phyloP scores from a whole-genome alignment of 106 monocot genomes.

The Chionographis japonica region DNA sequence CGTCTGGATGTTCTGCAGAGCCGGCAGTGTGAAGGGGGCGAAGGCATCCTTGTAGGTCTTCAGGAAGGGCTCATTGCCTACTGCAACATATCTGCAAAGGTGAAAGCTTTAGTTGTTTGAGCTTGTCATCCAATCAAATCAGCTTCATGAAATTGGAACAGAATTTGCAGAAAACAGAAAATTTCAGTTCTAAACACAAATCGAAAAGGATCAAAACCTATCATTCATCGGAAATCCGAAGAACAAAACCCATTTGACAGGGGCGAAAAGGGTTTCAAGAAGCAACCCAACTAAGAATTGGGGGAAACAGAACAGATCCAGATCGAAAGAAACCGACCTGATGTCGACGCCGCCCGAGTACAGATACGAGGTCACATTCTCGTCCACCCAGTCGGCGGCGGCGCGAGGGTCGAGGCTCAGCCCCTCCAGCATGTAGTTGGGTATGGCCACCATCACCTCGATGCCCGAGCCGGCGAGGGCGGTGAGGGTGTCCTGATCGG shows the following conservation, averaged over 20 bases:
- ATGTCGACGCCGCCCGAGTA: conserved; percentile 34
- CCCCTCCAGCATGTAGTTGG: conserved; percentile 37
- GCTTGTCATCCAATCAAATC: neutral
- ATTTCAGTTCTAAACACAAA: neutral
- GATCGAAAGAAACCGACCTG: conserved; percentile 1
- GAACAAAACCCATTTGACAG: neutral
- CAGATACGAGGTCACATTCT: conserved; percentile 34
- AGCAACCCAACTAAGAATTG: neutral
- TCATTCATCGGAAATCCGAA: neutral
- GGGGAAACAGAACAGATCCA: too few relatives aligned
- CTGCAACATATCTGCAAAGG: conserved; percentile 45
- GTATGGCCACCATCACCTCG: conserved; percentile 49
- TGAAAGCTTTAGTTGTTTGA: too few relatives aligned
- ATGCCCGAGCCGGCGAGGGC: conserved; percentile 31
- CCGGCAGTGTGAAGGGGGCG: conserved; percentile 35
- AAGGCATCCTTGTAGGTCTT: conserved; percentile 32
- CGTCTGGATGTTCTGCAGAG: conserved; percentile 41
- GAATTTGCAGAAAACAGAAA: too few relatives aligned
- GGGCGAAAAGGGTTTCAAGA: neutral
- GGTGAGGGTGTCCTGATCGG: conserved; percentile 21
- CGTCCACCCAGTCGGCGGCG: conserved; percentile 38
- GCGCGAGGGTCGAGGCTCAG: conserved; percentile 19
- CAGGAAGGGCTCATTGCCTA: conserved; percentile 59
- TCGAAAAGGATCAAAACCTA: neutral
- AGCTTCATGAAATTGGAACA: neutral